phyloP scores from a whole-genome alignment of 1,284 basidiomycete genomes.

The Ceratobasidium sp. region DNA sequence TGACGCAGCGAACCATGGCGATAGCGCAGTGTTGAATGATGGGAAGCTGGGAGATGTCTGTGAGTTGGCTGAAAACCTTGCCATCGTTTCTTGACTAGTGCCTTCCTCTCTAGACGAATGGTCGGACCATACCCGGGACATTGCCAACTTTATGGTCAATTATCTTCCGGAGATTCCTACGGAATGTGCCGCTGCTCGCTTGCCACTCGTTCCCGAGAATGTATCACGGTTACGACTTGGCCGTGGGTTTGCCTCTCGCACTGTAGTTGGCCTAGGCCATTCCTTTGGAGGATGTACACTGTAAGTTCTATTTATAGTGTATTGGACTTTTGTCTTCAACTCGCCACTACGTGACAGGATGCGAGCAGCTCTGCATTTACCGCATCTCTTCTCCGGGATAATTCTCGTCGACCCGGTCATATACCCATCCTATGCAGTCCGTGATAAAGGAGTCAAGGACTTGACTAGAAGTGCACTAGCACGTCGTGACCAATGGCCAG shows the following conservation, averaged over 20 bases:
- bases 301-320: slow-evolving; percentile 60
- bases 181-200: slow-evolving; percentile 52
- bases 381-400: slow-evolving; percentile 78
- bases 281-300: slow-evolving; percentile 82
- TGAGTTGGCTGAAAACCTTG: slow-evolving; percentile 56
- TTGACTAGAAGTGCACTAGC: slow-evolving; percentile 64
- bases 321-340: slow-evolving; percentile 43
- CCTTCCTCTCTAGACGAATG: slow-evolving; percentile 67
- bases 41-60: slow-evolving; percentile 67
- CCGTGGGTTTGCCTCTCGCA: slow-evolving; percentile 64
- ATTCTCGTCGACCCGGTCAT: slow-evolving; percentile 87
- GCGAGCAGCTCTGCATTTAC: slow-evolving; percentile 72
- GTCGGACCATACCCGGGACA: slow-evolving; percentile 77
- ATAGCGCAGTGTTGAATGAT: slow-evolving; percentile 76
- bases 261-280: slow-evolving; percentile 79
- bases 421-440: slow-evolving; percentile 53
- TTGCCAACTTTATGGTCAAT: slow-evolving; percentile 75
- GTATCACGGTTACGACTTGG: slow-evolving; percentile 61
- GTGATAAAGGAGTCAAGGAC: not conserved
- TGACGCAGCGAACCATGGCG: slow-evolving; percentile 84
- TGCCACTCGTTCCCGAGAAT: slow-evolving; percentile 67
- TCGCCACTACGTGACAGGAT: slow-evolving; percentile 59
- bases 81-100: slow-evolving; percentile 6
- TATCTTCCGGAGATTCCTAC: slow-evolving; percentile 64
- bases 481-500: slow-evolving; percentile 75